Evolutionary conservation across 306 rosid genomes (phyloP).

Genomic region (Cicer judaicum): DNA sequence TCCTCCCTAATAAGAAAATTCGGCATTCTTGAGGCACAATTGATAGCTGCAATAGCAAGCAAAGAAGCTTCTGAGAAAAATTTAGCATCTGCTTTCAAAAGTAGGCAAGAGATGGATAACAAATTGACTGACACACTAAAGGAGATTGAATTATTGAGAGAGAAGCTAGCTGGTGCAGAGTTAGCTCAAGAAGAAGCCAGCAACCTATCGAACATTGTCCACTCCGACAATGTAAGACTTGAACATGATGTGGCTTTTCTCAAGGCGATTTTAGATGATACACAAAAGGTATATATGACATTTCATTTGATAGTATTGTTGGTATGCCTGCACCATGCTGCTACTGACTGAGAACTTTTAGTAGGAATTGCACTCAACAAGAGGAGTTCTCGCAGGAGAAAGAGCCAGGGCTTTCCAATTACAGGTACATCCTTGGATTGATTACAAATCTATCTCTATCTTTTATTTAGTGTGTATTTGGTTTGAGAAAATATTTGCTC

Average conservation of each 20-base stretch:
- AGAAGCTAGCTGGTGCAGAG: constrained; percentile 76
- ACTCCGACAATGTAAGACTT: constrained; percentile 91
- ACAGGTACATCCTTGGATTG: constrained; percentile 61
- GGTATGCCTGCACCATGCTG: constrained; percentile 18
- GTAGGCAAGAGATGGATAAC: constrained; percentile 78
- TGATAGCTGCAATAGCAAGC: constrained; percentile 72
- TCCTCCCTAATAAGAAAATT: constrained; percentile 71
- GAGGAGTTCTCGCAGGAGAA: constrained; percentile 93
- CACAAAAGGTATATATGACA: constrained; percentile 73
- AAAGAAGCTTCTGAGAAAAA: constrained; percentile 82
- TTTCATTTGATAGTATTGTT: constrained; percentile 21
- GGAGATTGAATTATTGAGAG: constrained; percentile 79
- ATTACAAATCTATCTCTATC: background rate
- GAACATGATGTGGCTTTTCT: constrained; percentile 99
- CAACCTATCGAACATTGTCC: constrained; percentile 82
- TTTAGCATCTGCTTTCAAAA: constrained; percentile 65
- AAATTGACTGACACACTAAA: constrained; percentile 61
- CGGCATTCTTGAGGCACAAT: constrained; percentile 83
- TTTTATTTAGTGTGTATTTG: background rate
- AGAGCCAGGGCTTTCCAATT: constrained; percentile 93
- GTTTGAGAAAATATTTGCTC: background rate
- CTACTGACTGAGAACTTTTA: constrained; percentile 14
- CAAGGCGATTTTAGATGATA: constrained; percentile 95
- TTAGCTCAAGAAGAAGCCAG: constrained; percentile 85
- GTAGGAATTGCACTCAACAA: constrained; percentile 91